Evolutionary conservation across 148 eudicot species (phyloP).

Genomic region (Cornus controversa): DNA sequence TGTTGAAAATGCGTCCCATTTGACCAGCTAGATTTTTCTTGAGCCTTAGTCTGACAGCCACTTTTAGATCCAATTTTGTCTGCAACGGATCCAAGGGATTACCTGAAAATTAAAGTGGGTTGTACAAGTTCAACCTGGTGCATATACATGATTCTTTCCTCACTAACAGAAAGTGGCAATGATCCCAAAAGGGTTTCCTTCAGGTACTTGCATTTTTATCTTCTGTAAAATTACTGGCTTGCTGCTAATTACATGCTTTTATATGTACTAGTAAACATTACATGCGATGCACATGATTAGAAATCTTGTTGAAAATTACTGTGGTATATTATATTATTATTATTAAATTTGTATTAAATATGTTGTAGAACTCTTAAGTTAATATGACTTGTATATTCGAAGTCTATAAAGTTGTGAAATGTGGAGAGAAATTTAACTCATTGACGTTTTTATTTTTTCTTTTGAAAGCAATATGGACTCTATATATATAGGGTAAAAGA

Average conservation of each 20-base stretch:
- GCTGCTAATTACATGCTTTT: neutral
- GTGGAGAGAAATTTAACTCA: too few relatives aligned
- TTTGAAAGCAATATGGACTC: too few relatives aligned
- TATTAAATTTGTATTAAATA: too few relatives aligned
- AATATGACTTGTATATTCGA: too few relatives aligned
- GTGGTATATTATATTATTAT: too few relatives aligned
- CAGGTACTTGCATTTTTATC: constrained; percentile 31
- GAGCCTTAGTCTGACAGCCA: constrained; percentile 19
- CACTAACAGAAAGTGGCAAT: constrained; percentile 32
- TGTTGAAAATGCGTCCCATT: constrained; percentile 13
- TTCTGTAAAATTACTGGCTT: neutral
- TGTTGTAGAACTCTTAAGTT: too few relatives aligned
- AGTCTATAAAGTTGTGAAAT: too few relatives aligned
- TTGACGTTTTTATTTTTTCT: too few relatives aligned
- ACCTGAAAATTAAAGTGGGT: constrained; percentile 21
- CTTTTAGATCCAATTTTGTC: constrained; percentile 27
- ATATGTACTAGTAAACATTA: neutral
- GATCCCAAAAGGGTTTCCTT: constrained; percentile 41
- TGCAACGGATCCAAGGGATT: constrained; percentile 17
- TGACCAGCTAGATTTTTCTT: constrained; percentile 35
- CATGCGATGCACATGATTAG: neutral
- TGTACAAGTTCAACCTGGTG: constrained; percentile 46
- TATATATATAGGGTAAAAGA: too few relatives aligned
- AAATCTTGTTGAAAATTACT: too few relatives aligned
- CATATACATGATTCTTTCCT: constrained; percentile 31